These are phyloP conservation scores for Pochonia chlamydosporia DNA, from an alignment of 2,329 filamentous ascomycete species.

Conservation along the genomic window DNA sequence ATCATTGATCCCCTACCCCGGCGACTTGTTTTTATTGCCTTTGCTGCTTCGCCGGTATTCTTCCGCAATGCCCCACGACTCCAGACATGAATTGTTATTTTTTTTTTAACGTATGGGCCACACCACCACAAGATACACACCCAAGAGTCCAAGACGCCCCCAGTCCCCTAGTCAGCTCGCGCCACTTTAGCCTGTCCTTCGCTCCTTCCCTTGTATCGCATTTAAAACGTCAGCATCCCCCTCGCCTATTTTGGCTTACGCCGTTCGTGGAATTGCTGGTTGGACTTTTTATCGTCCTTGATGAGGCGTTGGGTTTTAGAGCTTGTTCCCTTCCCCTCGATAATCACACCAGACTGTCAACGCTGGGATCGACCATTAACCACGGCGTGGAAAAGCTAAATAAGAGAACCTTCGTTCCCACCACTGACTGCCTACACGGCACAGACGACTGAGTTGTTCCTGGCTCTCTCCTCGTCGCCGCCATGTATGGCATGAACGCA, in stretches of 20 bases:
- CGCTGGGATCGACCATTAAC: too few species aligned
- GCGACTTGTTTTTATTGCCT: too few species aligned
- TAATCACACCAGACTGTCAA: too few species aligned
- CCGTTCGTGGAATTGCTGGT: background rate
- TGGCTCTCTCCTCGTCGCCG: background rate
- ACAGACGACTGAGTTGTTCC: background rate
- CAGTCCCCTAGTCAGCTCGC: background rate
- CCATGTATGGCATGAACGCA: constrained; percentile 23
- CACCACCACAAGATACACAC: too few species aligned
- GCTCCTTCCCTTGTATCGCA: background rate
- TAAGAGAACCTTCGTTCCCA: background rate
- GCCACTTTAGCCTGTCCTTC: background rate
- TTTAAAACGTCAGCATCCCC: background rate
- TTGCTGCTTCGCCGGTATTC: too few species aligned
- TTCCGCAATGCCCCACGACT: too few species aligned
- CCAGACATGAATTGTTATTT: too few species aligned
- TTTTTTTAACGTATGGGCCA: too few species aligned
- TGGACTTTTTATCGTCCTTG: background rate
- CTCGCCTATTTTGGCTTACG: background rate
- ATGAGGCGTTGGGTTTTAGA: background rate
- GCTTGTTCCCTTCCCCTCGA: background rate
- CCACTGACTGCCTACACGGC: background rate
- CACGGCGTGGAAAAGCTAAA: background rate
- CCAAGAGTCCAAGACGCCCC: background rate
- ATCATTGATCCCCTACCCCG: too few species aligned